Percentiles rank a stretch among this genome's conserved stretches.
These are phyloP conservation scores for Plasmodium gallinaceum DNA, from an alignment of 169 alveolate species.

Conservation along the genomic window DNA sequence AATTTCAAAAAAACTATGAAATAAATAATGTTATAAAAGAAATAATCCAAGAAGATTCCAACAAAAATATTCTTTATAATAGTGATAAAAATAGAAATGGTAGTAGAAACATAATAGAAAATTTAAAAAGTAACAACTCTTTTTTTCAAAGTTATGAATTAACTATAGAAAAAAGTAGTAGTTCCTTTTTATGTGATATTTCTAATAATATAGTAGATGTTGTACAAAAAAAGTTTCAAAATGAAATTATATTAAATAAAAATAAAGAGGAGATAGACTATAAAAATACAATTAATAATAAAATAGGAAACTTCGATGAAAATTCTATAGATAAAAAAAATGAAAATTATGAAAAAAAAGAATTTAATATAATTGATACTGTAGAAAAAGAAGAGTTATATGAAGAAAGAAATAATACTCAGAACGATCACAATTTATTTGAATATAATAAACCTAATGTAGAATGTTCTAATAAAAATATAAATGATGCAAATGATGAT, in stretches of 20 bases:
- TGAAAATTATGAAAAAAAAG: neutral
- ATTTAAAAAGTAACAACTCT: neutral
- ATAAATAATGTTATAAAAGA: conserved; percentile 14
- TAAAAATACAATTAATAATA: neutral
- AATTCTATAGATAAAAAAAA: no score
- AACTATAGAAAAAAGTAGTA: neutral
- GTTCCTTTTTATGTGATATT: conserved; percentile 9
- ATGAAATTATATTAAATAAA: neutral
- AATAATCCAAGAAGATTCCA: conserved; percentile 28
- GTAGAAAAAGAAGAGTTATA: no score
- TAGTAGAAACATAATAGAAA: neutral
- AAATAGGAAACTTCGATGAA: no score
- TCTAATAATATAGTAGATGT: conserved; percentile 2
- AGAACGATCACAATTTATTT: neutral
- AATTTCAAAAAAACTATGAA: conserved; percentile 48
- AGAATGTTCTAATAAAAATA: neutral
- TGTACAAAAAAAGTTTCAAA: neutral
- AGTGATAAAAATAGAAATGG: neutral
- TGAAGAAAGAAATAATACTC: no score
- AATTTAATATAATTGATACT: neutral
- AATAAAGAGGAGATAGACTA: conserved; percentile 2
- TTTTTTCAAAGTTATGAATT: conserved; percentile 21
- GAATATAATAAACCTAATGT: neutral
- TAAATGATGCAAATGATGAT: no score
- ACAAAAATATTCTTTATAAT: neutral